Conservation (phyloP, 2,329 filamentous ascomycete species). For the Monilinia fructigena region DNA sequence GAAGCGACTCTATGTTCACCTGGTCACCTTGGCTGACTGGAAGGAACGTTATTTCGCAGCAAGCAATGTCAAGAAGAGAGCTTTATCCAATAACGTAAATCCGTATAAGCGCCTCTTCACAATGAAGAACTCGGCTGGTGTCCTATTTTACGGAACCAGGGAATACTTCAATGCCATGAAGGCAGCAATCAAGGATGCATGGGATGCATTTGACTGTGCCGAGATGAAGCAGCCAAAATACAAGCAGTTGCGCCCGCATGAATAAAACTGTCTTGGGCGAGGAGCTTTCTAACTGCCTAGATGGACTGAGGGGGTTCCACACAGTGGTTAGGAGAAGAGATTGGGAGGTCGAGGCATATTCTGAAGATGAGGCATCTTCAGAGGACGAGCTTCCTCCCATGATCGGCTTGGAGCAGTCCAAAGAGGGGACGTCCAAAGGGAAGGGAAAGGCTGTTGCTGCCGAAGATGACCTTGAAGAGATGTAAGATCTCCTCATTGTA, state of each 20-base stretch:
- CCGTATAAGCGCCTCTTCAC: slow-evolving; percentile 14
- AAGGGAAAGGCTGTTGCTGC: not conserved
- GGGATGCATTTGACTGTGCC: slow-evolving; percentile 11
- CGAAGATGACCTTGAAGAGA: not conserved
- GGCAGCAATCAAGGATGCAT: not conserved
- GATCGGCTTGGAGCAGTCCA: not conserved
- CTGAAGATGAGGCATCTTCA: not conserved
- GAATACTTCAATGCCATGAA: slow-evolving; percentile 12
- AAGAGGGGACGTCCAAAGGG: not conserved
- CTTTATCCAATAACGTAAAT: not conserved
- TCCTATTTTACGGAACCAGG: slow-evolving; percentile 4
- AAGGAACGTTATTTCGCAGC: slow-evolving; percentile 18
- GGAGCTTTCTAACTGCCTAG: slow-evolving; percentile 6
- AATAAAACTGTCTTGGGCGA: slow-evolving; percentile 2
- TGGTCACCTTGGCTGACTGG: slow-evolving; percentile 8
- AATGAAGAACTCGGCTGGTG: not conserved
- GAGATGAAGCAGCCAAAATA: slow-evolving; percentile 1
- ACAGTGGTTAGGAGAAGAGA: slow-evolving; percentile 13
- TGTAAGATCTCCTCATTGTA: not conserved
- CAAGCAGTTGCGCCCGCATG: not conserved
- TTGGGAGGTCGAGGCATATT: slow-evolving; percentile 17
- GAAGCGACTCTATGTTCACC: not conserved
- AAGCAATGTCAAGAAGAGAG: slow-evolving; percentile 13
- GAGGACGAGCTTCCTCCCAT: not conserved
- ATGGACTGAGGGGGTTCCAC: slow-evolving; percentile 13